A percentile compares a stretch with the other conserved stretches of the same genome.
Conservation (phyloP, 2,329 filamentous ascomycete genomes). For the Parastagonospora avenae region DNA sequence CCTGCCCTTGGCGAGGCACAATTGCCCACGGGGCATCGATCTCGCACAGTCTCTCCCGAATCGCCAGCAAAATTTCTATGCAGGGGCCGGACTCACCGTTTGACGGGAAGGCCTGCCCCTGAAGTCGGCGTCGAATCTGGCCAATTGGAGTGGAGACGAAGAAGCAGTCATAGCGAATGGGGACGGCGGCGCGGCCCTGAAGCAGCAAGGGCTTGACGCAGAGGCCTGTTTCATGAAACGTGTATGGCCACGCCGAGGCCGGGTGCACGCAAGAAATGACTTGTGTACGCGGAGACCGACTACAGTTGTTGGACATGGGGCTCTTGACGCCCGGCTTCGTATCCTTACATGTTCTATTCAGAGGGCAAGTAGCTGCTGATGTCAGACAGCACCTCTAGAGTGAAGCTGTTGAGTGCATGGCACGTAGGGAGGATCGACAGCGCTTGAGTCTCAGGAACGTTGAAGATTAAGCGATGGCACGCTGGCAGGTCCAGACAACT, state of each 20-base stretch:
- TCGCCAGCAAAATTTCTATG: conserved; percentile 20
- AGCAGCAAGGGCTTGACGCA: conserved; percentile 23
- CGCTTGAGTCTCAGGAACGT: conserved; percentile 25
- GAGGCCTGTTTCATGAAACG: conserved; percentile 34
- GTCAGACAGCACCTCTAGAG: not conserved
- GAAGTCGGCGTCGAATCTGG: conserved; percentile 25
- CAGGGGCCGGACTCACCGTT: conserved; percentile 18
- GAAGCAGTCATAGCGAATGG: conserved; percentile 20
- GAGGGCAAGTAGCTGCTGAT: too few relatives aligned
- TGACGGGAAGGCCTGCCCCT: conserved; percentile 23
- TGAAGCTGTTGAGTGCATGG: not conserved
- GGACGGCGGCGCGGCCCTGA: conserved; percentile 18
- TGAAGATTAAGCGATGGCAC: conserved; percentile 9
- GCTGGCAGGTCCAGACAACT: conserved; percentile 13
- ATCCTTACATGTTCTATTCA: too few relatives aligned
- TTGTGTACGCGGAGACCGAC: not conserved
- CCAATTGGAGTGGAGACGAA: conserved; percentile 29
- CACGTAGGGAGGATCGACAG: conserved; percentile 3
- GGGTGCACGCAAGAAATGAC: conserved; percentile 9
- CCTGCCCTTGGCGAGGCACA: conserved; percentile 16
- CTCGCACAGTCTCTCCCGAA: conserved; percentile 10
- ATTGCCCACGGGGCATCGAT: conserved; percentile 21
- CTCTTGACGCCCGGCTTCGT: too few relatives aligned
- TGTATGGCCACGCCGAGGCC: conserved; percentile 17
- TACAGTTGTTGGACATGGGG: not conserved